Evolutionary conservation across 2,329 filamentous ascomycete genomes (phyloP).

Genomic region (Sphaerostilbella broomeana): DNA sequence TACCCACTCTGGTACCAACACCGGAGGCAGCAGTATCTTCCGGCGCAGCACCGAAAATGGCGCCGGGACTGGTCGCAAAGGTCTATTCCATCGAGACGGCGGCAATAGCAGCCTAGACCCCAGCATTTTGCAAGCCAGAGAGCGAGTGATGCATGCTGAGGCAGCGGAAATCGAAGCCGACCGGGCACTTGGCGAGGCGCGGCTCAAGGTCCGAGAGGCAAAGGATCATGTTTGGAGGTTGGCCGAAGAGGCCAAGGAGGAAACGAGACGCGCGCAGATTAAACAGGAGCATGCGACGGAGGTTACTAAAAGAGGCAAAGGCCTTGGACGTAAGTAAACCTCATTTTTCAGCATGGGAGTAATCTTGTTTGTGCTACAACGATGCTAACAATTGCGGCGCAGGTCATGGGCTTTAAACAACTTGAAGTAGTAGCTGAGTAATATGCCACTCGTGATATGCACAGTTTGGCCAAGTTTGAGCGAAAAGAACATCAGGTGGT

Average conservation of each 20-base stretch:
- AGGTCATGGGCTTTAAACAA: too few species aligned
- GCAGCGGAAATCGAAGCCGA: conserved; percentile 59
- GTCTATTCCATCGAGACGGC: conserved; percentile 36
- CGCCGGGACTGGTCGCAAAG: conserved; percentile 1
- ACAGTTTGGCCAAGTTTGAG: too few species aligned
- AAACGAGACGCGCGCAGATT: conserved; percentile 58
- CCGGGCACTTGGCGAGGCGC: conserved; percentile 52
- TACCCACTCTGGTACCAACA: neutral
- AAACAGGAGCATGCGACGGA: conserved; percentile 60
- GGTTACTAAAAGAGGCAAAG: conserved; percentile 61
- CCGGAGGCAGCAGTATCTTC: conserved; percentile 14
- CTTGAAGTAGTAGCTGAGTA: too few species aligned
- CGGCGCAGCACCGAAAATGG: conserved; percentile 12
- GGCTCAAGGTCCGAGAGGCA: conserved; percentile 54
- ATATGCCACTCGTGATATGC: too few species aligned
- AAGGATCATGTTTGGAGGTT: conserved; percentile 56
- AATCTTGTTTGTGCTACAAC: too few species aligned
- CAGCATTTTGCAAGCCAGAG: conserved; percentile 53
- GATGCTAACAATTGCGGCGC: too few species aligned
- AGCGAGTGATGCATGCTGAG: conserved; percentile 58
- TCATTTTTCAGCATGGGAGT: too few species aligned
- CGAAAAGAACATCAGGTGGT: too few species aligned
- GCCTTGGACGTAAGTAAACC: conserved; percentile 51
- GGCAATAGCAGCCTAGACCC: conserved; percentile 51
- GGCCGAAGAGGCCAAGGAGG: conserved; percentile 59